Evolutionary conservation across 371 early-diverging fungal species (phyloP).

Genomic region (Capillidium heterosporum): DNA sequence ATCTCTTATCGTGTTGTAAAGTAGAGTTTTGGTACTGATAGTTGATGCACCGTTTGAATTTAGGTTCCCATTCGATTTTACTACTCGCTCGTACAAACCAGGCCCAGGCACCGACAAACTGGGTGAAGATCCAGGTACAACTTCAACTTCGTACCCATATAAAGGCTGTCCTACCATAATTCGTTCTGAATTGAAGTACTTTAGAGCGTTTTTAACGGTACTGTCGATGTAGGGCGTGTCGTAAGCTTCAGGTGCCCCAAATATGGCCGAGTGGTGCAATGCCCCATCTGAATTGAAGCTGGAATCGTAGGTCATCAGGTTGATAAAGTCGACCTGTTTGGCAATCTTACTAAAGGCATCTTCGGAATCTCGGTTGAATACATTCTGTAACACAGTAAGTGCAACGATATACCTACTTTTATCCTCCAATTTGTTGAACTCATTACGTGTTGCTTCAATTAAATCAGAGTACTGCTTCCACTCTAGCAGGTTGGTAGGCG

Average conservation of each 20-base stretch:
- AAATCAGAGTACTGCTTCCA: background rate
- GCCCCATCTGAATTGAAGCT: background rate
- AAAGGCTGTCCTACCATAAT: background rate
- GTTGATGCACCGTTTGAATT: background rate
- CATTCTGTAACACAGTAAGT: background rate
- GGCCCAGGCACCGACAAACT: background rate
- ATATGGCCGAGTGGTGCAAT: background rate
- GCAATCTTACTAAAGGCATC: background rate
- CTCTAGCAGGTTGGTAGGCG: background rate
- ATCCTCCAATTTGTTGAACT: background rate
- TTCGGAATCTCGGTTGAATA: background rate
- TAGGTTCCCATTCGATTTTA: background rate
- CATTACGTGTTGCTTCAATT: background rate
- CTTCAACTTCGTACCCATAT: background rate
- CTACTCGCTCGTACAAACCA: background rate
- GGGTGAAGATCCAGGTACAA: background rate
- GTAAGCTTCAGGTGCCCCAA: background rate
- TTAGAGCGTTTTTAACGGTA: background rate
- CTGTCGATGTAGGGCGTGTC: background rate
- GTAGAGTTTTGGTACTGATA: background rate
- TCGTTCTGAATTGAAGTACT: background rate
- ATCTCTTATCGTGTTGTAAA: background rate
- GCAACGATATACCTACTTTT: background rate
- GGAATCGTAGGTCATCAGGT: constrained; percentile 1
- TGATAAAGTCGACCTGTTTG: background rate